A percentile compares a stretch with the other conserved stretches of the same genome.
Evolutionary conservation across 2,329 filamentous ascomycete species (phyloP).

Genomic region (Arachnomyces sp.): DNA sequence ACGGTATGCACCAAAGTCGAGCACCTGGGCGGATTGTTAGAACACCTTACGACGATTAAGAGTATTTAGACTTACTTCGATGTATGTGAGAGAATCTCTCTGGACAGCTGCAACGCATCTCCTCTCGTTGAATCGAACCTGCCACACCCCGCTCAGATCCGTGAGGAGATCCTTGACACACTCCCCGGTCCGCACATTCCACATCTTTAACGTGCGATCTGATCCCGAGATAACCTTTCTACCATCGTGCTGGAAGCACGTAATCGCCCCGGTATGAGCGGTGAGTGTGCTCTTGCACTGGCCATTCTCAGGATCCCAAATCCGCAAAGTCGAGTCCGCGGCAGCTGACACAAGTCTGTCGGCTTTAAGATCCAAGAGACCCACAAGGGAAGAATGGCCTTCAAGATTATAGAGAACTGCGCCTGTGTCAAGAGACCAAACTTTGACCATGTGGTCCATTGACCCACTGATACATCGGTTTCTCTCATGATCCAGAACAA

Average conservation of each 20-base stretch:
- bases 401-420: slow-evolving; percentile 80
- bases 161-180: slow-evolving; percentile 89
- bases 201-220: slow-evolving; percentile 96
- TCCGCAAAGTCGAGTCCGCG: slow-evolving; percentile 86
- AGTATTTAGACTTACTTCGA: slow-evolving; percentile 61
- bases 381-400: slow-evolving; percentile 85
- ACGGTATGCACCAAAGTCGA: slow-evolving; percentile 90
- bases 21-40: slow-evolving; percentile 70
- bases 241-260: slow-evolving; percentile 95
- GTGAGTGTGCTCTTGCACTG: slow-evolving; percentile 83
- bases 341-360: slow-evolving; percentile 90
- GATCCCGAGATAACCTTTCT: slow-evolving; percentile 95
- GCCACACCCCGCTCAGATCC: slow-evolving; percentile 94
- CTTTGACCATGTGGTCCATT: slow-evolving; percentile 97
- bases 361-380: slow-evolving; percentile 78
- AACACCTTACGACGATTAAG: too few relatives aligned
- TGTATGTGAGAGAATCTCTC: slow-evolving; percentile 82
- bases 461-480: slow-evolving; percentile 96
- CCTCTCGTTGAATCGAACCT: slow-evolving; percentile 94
- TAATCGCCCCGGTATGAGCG: slow-evolving; percentile 94
- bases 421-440: slow-evolving; percentile 89
- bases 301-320: slow-evolving; percentile 93
- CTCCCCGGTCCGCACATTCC: slow-evolving; percentile 87
- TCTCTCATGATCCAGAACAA: slow-evolving; percentile 82
- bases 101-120: slow-evolving; percentile 95